Conservation (phyloP, 176 grass and related monocot genomes). For the Oryza officinalis region DNA sequence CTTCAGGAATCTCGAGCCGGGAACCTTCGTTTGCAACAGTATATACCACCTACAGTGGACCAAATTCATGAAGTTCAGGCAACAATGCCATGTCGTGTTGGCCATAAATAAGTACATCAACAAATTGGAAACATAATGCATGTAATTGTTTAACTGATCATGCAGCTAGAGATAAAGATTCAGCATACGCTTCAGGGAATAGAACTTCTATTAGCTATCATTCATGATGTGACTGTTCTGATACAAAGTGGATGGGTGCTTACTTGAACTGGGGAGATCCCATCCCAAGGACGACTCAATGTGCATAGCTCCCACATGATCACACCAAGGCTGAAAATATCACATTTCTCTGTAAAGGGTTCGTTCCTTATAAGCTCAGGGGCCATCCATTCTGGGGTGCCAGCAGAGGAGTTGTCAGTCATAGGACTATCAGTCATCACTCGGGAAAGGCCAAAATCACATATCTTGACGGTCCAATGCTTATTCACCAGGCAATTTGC, state of each 20-base stretch:
- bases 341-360: constrained; percentile 96
- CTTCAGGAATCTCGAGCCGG: constrained; percentile 86
- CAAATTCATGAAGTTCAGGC: constrained; percentile 16
- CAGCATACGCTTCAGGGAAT: background rate
- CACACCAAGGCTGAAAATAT: constrained; percentile 98
- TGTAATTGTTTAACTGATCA: background rate
- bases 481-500: constrained; percentile 99
- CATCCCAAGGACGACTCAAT: constrained; percentile 92
- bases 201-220: constrained; percentile 7
- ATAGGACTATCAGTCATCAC: constrained; percentile 68
- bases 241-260: constrained; percentile 25
- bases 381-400: constrained; percentile 99
- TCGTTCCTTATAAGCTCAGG: constrained; percentile 95
- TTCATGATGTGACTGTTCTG: constrained; percentile 8
- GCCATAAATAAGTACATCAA: constrained; percentile 1
- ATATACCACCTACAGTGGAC: constrained; percentile 71
- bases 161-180: background rate
- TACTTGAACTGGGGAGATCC: constrained; percentile 89
- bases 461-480: constrained; percentile 96
- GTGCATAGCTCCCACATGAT: constrained; percentile 99
- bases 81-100: background rate
- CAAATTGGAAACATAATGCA: constrained; percentile 15
- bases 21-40: constrained; percentile 81
- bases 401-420: constrained; percentile 89
- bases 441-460: constrained; percentile 95